Percentiles rank a stretch among this genome's conserved stretches.
These are phyloP conservation scores for Suillus cothurnatus DNA, from an alignment of 768 basidiomycete genomes.

Conservation along the genomic window DNA sequence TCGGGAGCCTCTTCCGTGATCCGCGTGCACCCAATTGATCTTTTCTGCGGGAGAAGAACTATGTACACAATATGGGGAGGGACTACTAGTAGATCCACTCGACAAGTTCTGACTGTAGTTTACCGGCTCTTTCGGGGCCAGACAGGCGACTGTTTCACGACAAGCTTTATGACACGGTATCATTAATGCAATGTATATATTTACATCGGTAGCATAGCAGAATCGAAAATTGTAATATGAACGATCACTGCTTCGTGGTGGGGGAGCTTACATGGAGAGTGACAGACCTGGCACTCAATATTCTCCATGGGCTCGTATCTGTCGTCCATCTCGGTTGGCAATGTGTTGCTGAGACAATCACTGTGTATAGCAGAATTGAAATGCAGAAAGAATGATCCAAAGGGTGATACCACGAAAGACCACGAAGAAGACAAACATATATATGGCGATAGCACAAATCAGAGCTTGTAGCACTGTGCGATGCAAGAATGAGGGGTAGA, in stretches of 20 bases:
- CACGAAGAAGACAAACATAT: neutral
- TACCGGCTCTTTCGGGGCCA: neutral
- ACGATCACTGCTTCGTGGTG: neutral
- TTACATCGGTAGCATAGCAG: neutral
- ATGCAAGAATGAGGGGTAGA: no score
- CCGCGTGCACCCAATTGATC: neutral
- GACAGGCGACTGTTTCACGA: neutral
- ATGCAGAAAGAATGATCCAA: neutral
- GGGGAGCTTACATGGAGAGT: neutral
- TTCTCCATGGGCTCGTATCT: neutral
- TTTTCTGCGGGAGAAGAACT: neutral
- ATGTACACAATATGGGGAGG: neutral
- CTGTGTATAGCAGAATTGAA: neutral
- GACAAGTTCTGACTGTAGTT: neutral
- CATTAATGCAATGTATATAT: neutral
- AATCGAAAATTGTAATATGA: neutral
- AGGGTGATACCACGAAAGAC: neutral
- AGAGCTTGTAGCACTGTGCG: neutral
- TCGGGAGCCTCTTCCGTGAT: slow-evolving; percentile 70
- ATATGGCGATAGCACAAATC: neutral
- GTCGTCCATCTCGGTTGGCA: neutral
- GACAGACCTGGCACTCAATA: neutral
- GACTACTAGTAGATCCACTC: neutral
- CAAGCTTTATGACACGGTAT: neutral
- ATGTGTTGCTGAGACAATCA: neutral